phyloP scores from a whole-genome alignment of 805 yeast species.

The Sporopachydermia quercuum region DNA sequence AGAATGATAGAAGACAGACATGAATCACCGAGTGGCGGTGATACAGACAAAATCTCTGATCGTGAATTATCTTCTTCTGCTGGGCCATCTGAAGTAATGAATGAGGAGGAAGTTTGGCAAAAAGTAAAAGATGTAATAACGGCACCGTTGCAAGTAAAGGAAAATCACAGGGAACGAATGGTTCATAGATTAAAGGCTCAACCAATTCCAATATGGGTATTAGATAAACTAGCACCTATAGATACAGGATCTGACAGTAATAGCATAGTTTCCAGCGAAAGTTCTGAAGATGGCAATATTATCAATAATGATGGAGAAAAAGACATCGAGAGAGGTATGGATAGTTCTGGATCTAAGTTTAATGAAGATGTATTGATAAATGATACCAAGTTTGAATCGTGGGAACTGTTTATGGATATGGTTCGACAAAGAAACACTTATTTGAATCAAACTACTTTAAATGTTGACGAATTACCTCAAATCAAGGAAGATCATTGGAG shows the following conservation, averaged over 20 bases:
- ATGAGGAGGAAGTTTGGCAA: neutral
- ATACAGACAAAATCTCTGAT: too few relatives aligned
- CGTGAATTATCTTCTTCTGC: too few relatives aligned
- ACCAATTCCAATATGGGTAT: slow-evolving; percentile 49
- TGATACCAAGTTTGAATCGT: neutral
- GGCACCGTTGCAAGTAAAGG: neutral
- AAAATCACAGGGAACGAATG: neutral
- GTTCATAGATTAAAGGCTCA: slow-evolving; percentile 17
- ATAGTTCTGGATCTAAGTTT: too few relatives aligned
- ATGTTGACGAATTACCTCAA: neutral
- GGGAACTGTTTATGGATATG: neutral
- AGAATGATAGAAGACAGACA: too few relatives aligned
- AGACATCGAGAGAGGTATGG: too few relatives aligned
- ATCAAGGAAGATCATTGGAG: slow-evolving; percentile 1
- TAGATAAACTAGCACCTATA: slow-evolving; percentile 31
- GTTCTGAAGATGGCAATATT: slow-evolving; percentile 7
- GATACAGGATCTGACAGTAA: slow-evolving; percentile 6
- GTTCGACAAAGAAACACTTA: neutral
- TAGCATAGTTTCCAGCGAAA: too few relatives aligned
- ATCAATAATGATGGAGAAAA: slow-evolving; percentile 11
- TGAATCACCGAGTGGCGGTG: too few relatives aligned
- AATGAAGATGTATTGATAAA: slow-evolving; percentile 13
- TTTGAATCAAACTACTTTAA: neutral
- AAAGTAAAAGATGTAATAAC: neutral
- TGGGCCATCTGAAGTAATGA: too few relatives aligned